These are phyloP conservation scores for Ophiorrhiza pumila DNA, from an alignment of 257 asterid genomes.

Conservation along the genomic window DNA sequence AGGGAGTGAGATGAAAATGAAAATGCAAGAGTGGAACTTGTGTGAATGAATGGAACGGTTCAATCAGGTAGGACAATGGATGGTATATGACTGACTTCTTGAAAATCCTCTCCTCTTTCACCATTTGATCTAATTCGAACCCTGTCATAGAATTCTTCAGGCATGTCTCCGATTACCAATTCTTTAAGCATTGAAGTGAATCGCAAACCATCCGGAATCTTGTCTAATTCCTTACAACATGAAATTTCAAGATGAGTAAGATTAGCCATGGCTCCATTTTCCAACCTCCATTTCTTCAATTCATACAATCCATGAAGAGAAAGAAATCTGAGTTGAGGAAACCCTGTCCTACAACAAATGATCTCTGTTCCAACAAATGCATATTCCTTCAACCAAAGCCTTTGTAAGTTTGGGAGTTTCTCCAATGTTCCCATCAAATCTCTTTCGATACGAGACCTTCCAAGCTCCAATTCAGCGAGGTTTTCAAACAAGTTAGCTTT, in stretches of 20 bases:
- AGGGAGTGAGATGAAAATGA: no score
- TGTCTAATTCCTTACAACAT: not conserved
- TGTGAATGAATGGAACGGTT: no score
- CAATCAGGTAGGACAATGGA: not conserved
- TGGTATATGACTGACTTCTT: not conserved
- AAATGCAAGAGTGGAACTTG: no score
- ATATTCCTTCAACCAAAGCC: not conserved
- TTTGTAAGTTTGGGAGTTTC: slow-evolving; percentile 5
- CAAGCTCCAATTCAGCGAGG: not conserved
- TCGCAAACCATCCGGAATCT: not conserved
- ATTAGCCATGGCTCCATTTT: slow-evolving; percentile 5
- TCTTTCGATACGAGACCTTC: not conserved
- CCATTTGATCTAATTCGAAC: not conserved
- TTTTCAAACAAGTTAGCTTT: not conserved
- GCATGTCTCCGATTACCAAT: not conserved
- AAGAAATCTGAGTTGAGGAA: not conserved
- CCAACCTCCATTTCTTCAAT: not conserved
- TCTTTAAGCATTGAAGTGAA: not conserved
- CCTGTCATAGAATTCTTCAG: not conserved
- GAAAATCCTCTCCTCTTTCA: not conserved
- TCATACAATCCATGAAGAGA: rapidly evolving
- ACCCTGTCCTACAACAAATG: not conserved
- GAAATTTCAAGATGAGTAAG: not conserved
- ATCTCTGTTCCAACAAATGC: not conserved
- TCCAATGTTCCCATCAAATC: not conserved